Percentiles rank a stretch among this genome's conserved stretches.
These are phyloP conservation scores for Ustilago shanxiensis DNA, from an alignment of 1,284 basidiomycete species.

Conservation along the genomic window DNA sequence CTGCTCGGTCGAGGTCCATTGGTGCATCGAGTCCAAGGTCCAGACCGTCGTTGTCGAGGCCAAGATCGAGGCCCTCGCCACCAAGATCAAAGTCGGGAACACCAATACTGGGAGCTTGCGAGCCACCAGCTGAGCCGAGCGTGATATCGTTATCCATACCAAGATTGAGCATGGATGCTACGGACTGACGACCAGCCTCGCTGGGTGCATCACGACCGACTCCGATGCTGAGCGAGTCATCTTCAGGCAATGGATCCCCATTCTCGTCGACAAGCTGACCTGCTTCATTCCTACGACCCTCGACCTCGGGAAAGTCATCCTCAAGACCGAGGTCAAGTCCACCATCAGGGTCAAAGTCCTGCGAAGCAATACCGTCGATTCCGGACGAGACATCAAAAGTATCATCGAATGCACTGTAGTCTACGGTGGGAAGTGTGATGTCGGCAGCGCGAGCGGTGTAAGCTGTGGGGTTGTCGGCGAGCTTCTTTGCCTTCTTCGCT, in stretches of 20 bases:
- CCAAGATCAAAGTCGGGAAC: constrained; percentile 50
- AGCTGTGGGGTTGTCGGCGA: constrained; percentile 35
- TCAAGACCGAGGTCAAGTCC: constrained; percentile 71
- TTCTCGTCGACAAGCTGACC: constrained; percentile 57
- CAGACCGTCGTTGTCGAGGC: constrained; percentile 70
- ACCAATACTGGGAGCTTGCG: constrained; percentile 46
- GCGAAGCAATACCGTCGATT: constrained; percentile 59
- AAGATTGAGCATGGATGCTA: constrained; percentile 52
- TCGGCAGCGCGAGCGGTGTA: constrained; percentile 79
- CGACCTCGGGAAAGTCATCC: constrained; percentile 71
- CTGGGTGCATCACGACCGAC: constrained; percentile 64
- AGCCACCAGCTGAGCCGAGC: constrained; percentile 43
- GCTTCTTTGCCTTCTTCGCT: constrained; percentile 73
- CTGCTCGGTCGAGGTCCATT: constrained; percentile 41
- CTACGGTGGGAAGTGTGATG: constrained; percentile 72
- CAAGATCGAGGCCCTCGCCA: constrained; percentile 76
- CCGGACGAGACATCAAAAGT: constrained; percentile 53
- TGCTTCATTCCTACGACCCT: constrained; percentile 45
- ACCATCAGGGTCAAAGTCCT: constrained; percentile 63
- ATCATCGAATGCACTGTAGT: constrained; percentile 55
- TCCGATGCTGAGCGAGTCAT: constrained; percentile 64
- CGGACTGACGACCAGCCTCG: constrained; percentile 49
- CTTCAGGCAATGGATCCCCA: constrained; percentile 69
- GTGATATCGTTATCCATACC: constrained; percentile 49
- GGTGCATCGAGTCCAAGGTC: constrained; percentile 41